A percentile compares a stretch with the other conserved stretches of the same genome.
These are phyloP conservation scores for Chytriomyces sp. DNA, from an alignment of 192 early-diverging fungal genomes.

Conservation along the genomic window DNA sequence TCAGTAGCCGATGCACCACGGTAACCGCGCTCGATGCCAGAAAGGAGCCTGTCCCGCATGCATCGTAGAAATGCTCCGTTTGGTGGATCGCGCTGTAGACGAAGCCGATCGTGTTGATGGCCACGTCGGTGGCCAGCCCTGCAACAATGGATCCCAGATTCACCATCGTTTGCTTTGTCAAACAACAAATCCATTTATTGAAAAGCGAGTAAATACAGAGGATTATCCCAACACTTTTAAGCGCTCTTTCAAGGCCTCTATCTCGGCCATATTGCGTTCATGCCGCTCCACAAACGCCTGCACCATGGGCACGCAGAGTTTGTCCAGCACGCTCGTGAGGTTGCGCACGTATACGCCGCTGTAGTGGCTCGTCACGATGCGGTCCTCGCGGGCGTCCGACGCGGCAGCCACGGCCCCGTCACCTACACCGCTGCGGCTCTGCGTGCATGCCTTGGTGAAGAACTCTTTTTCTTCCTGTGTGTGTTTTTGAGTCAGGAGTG, in stretches of 20 bases:
- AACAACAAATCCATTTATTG: too few relatives aligned
- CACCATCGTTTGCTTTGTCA: too few relatives aligned
- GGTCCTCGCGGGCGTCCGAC: background rate
- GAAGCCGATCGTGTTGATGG: constrained; percentile 28
- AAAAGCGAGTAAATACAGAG: too few relatives aligned
- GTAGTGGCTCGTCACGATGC: constrained; percentile 28
- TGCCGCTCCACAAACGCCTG: constrained; percentile 24
- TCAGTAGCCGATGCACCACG: background rate
- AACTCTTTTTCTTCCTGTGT: constrained; percentile 18
- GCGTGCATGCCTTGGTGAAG: background rate
- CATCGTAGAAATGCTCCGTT: constrained; percentile 38
- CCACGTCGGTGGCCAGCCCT: background rate
- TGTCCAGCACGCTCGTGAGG: constrained; percentile 32
- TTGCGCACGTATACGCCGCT: constrained; percentile 31
- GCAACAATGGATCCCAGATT: background rate
- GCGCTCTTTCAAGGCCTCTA: background rate
- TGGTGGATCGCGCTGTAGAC: constrained; percentile 9
- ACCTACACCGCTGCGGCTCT: background rate
- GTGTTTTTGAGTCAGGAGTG: background rate
- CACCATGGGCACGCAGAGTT: constrained; percentile 34
- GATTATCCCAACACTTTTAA: background rate
- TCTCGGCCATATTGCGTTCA: constrained; percentile 34
- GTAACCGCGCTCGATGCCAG: constrained; percentile 13
- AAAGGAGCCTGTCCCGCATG: constrained; percentile 27
- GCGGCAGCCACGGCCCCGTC: background rate